These are phyloP conservation scores for Globisporangium okanoganense DNA, from an alignment of 352 stramenopile species.

Conservation along the genomic window DNA sequence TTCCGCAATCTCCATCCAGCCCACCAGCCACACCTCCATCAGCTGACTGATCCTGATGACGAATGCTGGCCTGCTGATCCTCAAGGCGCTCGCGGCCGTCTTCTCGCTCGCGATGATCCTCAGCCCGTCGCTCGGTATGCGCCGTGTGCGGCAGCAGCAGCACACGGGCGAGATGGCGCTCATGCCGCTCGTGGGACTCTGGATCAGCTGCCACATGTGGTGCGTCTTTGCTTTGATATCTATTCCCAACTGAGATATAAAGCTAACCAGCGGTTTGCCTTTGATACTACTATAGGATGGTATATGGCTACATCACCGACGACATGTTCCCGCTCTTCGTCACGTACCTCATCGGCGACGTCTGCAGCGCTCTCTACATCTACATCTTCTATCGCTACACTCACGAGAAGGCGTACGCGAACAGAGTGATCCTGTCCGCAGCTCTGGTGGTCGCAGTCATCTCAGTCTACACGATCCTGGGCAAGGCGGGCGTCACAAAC, in stretches of 20 bases:
- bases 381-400: constrained; percentile 19
- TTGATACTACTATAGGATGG: constrained; percentile 6
- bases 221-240: constrained; percentile 2
- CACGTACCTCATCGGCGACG: constrained; percentile 27
- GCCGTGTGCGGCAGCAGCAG: neutral
- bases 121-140: constrained; percentile 17
- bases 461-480: constrained; percentile 11
- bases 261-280: neutral
- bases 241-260: no score
- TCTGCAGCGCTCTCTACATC: constrained; percentile 23
- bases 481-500: constrained; percentile 3
- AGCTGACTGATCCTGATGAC: neutral
- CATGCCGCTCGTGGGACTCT: constrained; percentile 11
- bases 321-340: constrained; percentile 29
- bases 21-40: neutral
- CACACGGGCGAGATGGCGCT: constrained; percentile 16
- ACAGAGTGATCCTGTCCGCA: neutral
- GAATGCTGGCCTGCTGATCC: neutral
- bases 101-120: constrained; percentile 30
- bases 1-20: neutral
- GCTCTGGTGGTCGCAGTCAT: neutral
- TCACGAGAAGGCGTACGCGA: constrained; percentile 8
- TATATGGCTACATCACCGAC: constrained; percentile 10
- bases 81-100: constrained; percentile 19
- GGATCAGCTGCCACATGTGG: constrained; percentile 17